Evolutionary conservation across 148 eudicot species (phyloP), one percentile per base, ranked within the genome.

Genomic region (Spergularia bocconei): DNA sequence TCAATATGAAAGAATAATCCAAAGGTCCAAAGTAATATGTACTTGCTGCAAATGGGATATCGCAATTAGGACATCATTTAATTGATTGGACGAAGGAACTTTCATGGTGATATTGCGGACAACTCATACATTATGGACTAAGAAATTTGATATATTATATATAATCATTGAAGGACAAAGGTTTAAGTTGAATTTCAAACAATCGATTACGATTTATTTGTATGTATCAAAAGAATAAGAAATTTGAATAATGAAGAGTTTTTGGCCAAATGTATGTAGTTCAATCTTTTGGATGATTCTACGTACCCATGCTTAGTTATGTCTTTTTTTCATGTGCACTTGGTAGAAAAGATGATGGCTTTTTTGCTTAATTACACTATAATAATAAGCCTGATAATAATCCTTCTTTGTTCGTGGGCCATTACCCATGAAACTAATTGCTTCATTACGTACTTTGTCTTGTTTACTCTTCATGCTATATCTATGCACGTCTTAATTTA

Each of bases 91-190:
- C 66, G 63, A 60, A 68, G 25, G 78, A 75, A 62, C 71, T 73
- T 79, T 74, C 71, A 75, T 70, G 20, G 14, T 55, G 57, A 75
- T 63, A 55, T 60, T 71, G 48, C 59, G 60, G 73, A 80, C 83
- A 80, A 53, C 73, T 76, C 67, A 80, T 75, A 57, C 64, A 69
- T 68, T 64, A 73, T 72, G 57, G 69, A 51, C 14, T 25, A 58
- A 71, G n/a, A 80, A 70, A 75, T 55, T 69, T n/a, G 71, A 75
- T 55, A 55, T 19, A 11, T 38, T 71, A 56, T 41, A 58, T 44
- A 41, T 77, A 72, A 71, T 75, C 47, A 80, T 76, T 76, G 73
- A 59, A 57, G 77, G 72, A 73, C 73, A 79, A 79, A 79, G 55
- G 63, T 59, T 78, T 65, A 74, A 79, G 72, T 56, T 67, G 57